Base-by-base conservation (phyloP, 2,329 filamentous ascomycete genomes). In the Paecilomyces variotii region DNA sequence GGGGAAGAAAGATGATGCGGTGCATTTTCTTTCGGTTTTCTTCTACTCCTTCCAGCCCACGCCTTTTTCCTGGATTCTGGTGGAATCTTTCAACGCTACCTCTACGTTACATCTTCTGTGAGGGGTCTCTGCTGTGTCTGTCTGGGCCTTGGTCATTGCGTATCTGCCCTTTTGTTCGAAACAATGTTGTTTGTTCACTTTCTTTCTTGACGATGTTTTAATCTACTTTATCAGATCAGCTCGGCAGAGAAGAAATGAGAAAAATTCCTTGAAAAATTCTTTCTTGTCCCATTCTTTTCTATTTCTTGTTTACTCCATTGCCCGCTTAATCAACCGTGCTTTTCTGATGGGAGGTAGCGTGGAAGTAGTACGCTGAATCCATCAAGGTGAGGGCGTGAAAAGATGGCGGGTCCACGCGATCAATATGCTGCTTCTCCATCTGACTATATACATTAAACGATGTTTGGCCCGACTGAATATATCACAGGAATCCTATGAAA, bases 241-340 rank as follows among this genome's bases (percentile, higher is more conserved):
- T 54, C 28, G 27, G 53, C 19, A 19, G 34, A 54, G 9, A 34
- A 27, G 51, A 54, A 24, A 54, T 54, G 53, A 35, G 25, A 35
- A 24, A 26, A 28, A 55, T 53, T 55, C 25, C 57, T 53, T 56
- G 27, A 52, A 24, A 50, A 30, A 57, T 54, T 10, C 50, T 49
- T 49, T 56, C 52, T 53, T 60, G n/a, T 54, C 32, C 12, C 27
- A 53, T 51, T 27, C 26, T 35, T 54, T 55, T 51, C 34, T 55
- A 54, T 58, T 49, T 60, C 59, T 56, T 51, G 34, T 54, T 19
- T 60, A 57, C 58, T 60, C 57, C 11, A 32, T 32, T 32, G 7
- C 10, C 10, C 14, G 32, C 6, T 39, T 39, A 19, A n/a, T 9
- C n/a, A 24, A 19, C 5, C 7, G 12, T 45, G 51, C 19, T 27